These are phyloP conservation scores for Sisymbrium altissimum DNA, from an alignment of 345 rosid species.

Conservation along the genomic window DNA sequence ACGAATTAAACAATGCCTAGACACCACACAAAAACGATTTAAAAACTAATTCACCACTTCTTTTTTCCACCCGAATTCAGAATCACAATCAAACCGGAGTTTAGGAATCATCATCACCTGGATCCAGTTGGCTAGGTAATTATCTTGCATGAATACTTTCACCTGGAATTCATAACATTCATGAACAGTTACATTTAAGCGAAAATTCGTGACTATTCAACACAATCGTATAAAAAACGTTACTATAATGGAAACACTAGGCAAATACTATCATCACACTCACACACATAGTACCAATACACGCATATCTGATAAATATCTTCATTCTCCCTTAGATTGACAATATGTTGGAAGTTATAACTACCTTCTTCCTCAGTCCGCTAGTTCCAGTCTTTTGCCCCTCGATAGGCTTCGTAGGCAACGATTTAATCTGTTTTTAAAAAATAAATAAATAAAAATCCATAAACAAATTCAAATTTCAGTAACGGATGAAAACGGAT, in stretches of 20 bases:
- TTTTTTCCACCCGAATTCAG: background rate
- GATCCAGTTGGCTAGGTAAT: constrained; percentile 93
- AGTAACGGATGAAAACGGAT: background rate
- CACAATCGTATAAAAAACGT: background rate
- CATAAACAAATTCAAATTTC: background rate
- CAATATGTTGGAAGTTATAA: no score
- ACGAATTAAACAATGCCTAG: constrained; percentile 84
- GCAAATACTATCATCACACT: no score
- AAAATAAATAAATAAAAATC: background rate
- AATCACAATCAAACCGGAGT: background rate
- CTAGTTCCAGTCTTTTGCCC: constrained; percentile 90
- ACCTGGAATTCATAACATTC: constrained; percentile 48
- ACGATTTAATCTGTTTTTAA: constrained; percentile 44
- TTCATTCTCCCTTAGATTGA: no score
- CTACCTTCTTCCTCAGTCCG: constrained; percentile 80
- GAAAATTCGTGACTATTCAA: background rate
- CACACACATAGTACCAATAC: no score
- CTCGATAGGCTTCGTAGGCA: constrained; percentile 74
- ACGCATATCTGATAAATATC: no score
- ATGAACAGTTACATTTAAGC: no score
- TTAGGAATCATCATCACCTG: constrained; percentile 52
- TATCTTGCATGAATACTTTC: constrained; percentile 82
- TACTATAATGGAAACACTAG: background rate
- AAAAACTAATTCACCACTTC: background rate
- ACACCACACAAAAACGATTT: constrained; percentile 32